Evolutionary conservation across 805 yeast genomes (phyloP), one percentile per base, ranked within the genome.

Genomic region (Candida qinlingensis): DNA sequence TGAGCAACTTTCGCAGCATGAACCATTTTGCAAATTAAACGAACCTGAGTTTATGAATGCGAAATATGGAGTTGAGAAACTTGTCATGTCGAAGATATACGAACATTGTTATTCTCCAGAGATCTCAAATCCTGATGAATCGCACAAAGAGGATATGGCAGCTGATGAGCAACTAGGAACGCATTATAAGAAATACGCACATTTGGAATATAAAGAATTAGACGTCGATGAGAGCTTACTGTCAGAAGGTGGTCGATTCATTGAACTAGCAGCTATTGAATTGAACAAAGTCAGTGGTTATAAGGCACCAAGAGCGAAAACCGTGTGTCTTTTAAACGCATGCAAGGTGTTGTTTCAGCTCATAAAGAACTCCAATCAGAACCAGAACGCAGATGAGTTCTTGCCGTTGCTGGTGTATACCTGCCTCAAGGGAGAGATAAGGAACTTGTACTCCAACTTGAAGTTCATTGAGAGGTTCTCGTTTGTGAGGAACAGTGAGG

Each of bases 291-390:
- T 94, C 59, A 85, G 86, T 64, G 75, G 79, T 46, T 95, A 85
- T 64, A 79, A 95, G 57, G 92, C 98, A 0, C 99, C 99, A 12
- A 73, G 99, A 46, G 99, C 95, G 62, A 94, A 94, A 61, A 81
- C 89, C 53, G 88, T 94, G 37, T 94, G 98, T 63, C 74, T 94
- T 3, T 73, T 94, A 53, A 95, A 94, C 67, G 82, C 94, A 46
- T 92, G 97, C 62, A 92, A 92, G 65, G 91, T 94, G 25, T 84
- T 95, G 6, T 91, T 90, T 71, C 95, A 96, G 9, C 74, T 88
- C 49, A 77, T 95, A 42, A 81, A 90, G 53, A 87, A 82, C 51
- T 69, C 74, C 12, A 67, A 76, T 44, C 74, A 81, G 46, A 70
- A 73, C 44, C 92, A 87, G 56, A 91, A 90, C 56, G 99, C 99